A percentile compares a stretch with the other conserved stretches of the same genome.
phyloP scores from a whole-genome alignment of 371 early-diverging fungal species.

The Mucor plumbeus region DNA sequence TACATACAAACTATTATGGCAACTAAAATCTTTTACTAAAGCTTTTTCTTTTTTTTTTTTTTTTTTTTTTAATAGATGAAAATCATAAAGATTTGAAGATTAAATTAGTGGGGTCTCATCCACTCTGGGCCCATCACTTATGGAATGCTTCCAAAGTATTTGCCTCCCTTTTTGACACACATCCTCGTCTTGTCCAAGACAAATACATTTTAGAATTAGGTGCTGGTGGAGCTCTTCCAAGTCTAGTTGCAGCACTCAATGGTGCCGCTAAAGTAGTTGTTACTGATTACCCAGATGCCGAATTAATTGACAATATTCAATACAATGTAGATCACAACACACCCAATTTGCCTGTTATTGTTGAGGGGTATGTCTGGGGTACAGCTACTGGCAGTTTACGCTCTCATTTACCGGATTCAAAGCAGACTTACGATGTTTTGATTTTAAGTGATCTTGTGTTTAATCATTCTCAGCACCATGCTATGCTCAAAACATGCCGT shows the following conservation, averaged over 20 bases:
- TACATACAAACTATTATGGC: background rate
- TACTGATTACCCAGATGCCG: constrained; percentile 91
- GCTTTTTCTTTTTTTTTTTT: background rate
- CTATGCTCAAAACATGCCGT: constrained; percentile 71
- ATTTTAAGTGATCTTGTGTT: constrained; percentile 91
- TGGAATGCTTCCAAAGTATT: constrained; percentile 92
- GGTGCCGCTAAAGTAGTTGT: constrained; percentile 80
- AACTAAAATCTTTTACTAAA: background rate
- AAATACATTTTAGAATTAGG: constrained; percentile 89
- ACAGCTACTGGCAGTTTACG: constrained; percentile 61
- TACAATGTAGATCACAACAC: constrained; percentile 65
- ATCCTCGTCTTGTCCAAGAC: constrained; percentile 58
- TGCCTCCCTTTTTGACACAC: constrained; percentile 76
- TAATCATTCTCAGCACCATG: constrained; percentile 85
- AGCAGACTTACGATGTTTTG: constrained; percentile 75
- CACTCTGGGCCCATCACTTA: constrained; percentile 89
- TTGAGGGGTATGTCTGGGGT: constrained; percentile 89
- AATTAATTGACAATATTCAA: constrained; percentile 78
- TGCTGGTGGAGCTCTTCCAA: constrained; percentile 90
- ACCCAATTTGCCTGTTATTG: constrained; percentile 2
- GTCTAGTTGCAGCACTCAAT: constrained; percentile 76
- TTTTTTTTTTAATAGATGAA: constrained; percentile 5
- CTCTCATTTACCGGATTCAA: constrained; percentile 31
- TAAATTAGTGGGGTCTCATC: constrained; percentile 78
- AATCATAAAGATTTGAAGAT: constrained; percentile 47